phyloP scores from a whole-genome alignment of 345 rosid species.

The Garcia nutans region DNA sequence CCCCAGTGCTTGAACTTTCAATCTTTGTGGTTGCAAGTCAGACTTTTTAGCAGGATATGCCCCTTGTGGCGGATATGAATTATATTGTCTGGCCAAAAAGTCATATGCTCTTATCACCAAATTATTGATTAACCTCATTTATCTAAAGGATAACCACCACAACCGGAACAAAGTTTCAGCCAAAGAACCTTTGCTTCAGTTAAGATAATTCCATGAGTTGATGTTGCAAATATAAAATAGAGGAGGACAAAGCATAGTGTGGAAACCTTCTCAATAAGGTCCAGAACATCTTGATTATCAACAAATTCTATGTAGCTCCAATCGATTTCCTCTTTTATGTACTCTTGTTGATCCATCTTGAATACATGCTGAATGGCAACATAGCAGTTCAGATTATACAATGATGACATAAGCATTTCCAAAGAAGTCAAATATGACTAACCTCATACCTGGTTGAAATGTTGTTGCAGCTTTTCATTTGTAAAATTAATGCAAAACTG shows the following conservation, averaged over 20 bases:
- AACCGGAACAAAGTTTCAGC: slow-evolving; percentile 3
- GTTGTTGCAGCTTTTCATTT: slow-evolving; percentile 96
- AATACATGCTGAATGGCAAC: slow-evolving; percentile 75
- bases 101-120: background rate
- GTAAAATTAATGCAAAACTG: slow-evolving; percentile 96
- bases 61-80: no score
- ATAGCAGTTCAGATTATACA: slow-evolving; percentile 18
- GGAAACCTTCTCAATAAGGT: slow-evolving; percentile 84
- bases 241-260: slow-evolving; percentile 12
- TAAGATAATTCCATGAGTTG: slow-evolving; percentile 2
- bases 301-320: slow-evolving; percentile 99
- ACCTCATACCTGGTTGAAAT: slow-evolving; percentile 87
- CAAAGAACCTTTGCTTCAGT: background rate
- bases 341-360: slow-evolving; percentile 99
- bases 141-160: background rate
- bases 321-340: slow-evolving; percentile 87
- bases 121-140: background rate
- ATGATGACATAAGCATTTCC: slow-evolving; percentile 13
- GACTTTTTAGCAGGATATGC: background rate
- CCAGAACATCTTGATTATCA: slow-evolving; percentile 93
- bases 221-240: background rate
- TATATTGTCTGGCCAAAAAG: background rate
- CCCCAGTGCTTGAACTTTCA: background rate
- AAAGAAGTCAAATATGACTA: slow-evolving; percentile 37
- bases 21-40: background rate